Conservation (phyloP, 2,329 filamentous ascomycete genomes). For the Arthrobotrys sinensis region DNA sequence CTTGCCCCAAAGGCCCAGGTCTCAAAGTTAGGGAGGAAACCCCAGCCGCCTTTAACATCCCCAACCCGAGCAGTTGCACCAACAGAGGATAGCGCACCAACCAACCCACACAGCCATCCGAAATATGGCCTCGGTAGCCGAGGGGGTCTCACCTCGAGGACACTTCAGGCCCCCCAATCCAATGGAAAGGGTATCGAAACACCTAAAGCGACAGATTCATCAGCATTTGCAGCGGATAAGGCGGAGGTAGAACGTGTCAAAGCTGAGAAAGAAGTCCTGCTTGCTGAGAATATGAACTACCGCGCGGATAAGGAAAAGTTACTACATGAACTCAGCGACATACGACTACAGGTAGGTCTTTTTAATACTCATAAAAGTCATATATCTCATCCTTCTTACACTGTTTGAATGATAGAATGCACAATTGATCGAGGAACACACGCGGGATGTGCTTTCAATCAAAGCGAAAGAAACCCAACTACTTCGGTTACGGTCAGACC, state of each 20-base stretch:
- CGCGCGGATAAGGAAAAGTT: conserved; percentile 85
- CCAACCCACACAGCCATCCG: conserved; percentile 71
- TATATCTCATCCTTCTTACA: conserved; percentile 14
- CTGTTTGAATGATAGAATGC: conserved; percentile 82
- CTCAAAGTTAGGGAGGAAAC: conserved; percentile 42
- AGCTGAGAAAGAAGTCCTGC: conserved; percentile 83
- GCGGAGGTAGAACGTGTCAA: conserved; percentile 94
- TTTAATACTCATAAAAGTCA: background rate
- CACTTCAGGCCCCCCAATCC: conserved; percentile 74
- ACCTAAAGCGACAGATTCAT: conserved; percentile 73
- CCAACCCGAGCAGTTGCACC: conserved; percentile 71
- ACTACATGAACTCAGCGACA: conserved; percentile 88
- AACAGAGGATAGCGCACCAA: conserved; percentile 73
- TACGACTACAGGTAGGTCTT: conserved; percentile 73
- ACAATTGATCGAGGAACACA: conserved; percentile 96
- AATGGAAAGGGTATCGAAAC: conserved; percentile 69
- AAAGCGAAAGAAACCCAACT: conserved; percentile 99
- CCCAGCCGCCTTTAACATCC: conserved; percentile 70
- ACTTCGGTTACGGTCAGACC: conserved; percentile 89
- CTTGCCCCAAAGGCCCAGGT: conserved; percentile 66
- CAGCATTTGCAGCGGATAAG: conserved; percentile 83
- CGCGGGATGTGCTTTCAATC: conserved; percentile 92
- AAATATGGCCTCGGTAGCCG: conserved; percentile 76
- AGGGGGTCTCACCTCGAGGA: conserved; percentile 85
- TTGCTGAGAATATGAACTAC: conserved; percentile 82